Percentiles rank a stretch among this genome's conserved stretches.
Evolutionary conservation across 495 filamentous ascomycete genomes (phyloP).

Genomic region (Aspergillus campestris): DNA sequence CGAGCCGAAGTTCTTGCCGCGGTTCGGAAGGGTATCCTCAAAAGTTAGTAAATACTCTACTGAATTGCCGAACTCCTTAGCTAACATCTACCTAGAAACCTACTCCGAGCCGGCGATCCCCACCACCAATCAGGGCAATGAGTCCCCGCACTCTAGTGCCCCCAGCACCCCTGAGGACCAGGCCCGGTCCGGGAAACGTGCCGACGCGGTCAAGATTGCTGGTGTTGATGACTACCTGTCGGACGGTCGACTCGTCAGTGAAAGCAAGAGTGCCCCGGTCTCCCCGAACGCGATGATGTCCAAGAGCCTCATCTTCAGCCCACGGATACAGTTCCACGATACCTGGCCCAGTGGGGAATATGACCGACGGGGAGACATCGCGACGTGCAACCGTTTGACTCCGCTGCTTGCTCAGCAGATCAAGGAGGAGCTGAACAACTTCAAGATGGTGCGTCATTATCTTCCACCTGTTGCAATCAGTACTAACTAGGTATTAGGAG

Average conservation of each 20-base stretch:
- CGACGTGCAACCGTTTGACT: slow-evolving; percentile 95
- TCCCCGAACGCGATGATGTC: slow-evolving; percentile 59
- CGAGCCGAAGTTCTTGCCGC: slow-evolving; percentile 84
- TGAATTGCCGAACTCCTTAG: slow-evolving; percentile 7
- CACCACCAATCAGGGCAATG: slow-evolving; percentile 54
- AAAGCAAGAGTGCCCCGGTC: slow-evolving; percentile 64
- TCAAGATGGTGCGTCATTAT: slow-evolving; percentile 80
- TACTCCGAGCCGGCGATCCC: slow-evolving; percentile 56
- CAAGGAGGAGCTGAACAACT: slow-evolving; percentile 98
- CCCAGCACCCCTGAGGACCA: slow-evolving; percentile 78
- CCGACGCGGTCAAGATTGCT: slow-evolving; percentile 61
- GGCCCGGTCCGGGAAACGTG: slow-evolving; percentile 47
- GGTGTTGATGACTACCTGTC: slow-evolving; percentile 84
- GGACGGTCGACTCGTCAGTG: slow-evolving; percentile 54
- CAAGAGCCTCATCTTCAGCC: slow-evolving; percentile 83
- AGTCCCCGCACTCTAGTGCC: slow-evolving; percentile 73
- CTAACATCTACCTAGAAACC: slow-evolving; percentile 31
- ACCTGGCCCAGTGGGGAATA: slow-evolving; percentile 95
- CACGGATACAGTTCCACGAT: slow-evolving; percentile 88
- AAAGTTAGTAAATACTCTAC: slow-evolving; percentile 55
- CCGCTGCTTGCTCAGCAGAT: slow-evolving; percentile 98
- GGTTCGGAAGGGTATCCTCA: slow-evolving; percentile 89
- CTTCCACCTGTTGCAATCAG: neutral
- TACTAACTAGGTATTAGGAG: slow-evolving; percentile 57
- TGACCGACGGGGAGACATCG: slow-evolving; percentile 90